Base-by-base conservation (phyloP, 2,329 filamentous ascomycete genomes). In the Nemania diffusa region DNA sequence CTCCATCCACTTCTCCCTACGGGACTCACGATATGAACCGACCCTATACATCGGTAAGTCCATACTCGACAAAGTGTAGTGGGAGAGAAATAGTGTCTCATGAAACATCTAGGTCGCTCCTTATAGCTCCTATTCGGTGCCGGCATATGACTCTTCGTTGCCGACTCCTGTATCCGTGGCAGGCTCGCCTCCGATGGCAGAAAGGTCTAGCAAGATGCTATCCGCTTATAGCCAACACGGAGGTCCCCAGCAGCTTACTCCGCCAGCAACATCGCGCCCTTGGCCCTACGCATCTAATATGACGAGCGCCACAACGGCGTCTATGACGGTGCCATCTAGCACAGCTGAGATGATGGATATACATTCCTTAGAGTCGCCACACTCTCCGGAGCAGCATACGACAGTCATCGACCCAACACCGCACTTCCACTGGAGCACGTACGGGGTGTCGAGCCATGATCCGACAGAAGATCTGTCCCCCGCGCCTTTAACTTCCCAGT, bases 91-190 rank as follows among this genome's bases (percentile, higher is more conserved):
- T 40, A 26, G 22, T 44, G 15, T 22, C 66, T 70, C 13, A 70
- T 50, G 15, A 29, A 40, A 17, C 13, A 44, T 46, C 20, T 20
- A 71, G 69, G 55, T 51, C 42, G 34, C 69, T 48, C 77, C 78
- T 17, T 81, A 80, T 73, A 79, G 77, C 75, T 75, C 78, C 59
- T 79, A 79, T 55, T 73, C 80, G 15, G 72, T 73, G 62, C 73
- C 70, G 60, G 74, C 73, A 68, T 82, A 79, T 76, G 83, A 85
- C 69, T 74, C 81, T 42, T 79, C 78, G 51, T 78, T 87, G 62
- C 76, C 85, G 56, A 86, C 85, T n/a, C 85, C 85, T 27, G 81
- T 82, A n/a, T 86, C 85, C 53, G 79, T 79, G 55, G 78, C 80
- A 62, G 81, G 78, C 29, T 87, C 85, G 34, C 85, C 85, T 60